A percentile compares a stretch with the other conserved stretches of the same genome.
These are phyloP conservation scores for Aspergillus affinis DNA, from an alignment of 495 filamentous ascomycete species.

Conservation along the genomic window DNA sequence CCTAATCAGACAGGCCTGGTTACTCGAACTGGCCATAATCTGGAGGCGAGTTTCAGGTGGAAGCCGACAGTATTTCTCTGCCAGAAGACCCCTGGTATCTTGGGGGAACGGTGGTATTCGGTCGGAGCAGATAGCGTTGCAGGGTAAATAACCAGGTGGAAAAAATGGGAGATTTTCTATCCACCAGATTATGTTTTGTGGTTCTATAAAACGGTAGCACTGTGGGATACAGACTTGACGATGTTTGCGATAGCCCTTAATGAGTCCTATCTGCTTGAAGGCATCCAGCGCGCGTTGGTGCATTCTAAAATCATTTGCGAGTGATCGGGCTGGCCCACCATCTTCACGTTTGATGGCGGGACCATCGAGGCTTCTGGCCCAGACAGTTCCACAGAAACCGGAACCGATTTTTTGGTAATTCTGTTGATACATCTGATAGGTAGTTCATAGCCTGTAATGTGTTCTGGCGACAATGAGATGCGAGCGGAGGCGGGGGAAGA, in stretches of 20 bases:
- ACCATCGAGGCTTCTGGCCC: not conserved
- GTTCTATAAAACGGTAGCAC: constrained; percentile 23
- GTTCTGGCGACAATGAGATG: too few species aligned
- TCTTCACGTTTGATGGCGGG: not conserved
- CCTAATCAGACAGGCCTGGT: constrained; percentile 46
- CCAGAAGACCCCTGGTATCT: constrained; percentile 25
- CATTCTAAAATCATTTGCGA: constrained; percentile 37
- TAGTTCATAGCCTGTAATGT: too few species aligned
- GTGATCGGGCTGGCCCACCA: constrained; percentile 27
- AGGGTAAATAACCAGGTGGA: constrained; percentile 30
- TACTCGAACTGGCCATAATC: constrained; percentile 29
- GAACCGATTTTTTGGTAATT: not conserved
- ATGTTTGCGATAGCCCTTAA: not conserved
- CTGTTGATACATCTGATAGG: too few species aligned
- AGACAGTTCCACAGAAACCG: constrained; percentile 1
- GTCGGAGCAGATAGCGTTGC: constrained; percentile 38
- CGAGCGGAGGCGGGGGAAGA: too few species aligned
- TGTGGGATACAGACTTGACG: constrained; percentile 16
- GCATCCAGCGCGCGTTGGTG: constrained; percentile 23
- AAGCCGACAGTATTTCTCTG: constrained; percentile 33
- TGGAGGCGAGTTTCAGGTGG: constrained; percentile 7
- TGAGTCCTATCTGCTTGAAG: not conserved
- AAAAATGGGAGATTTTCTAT: constrained; percentile 24
- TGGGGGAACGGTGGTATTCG: constrained; percentile 40
- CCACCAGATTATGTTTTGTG: constrained; percentile 35